phyloP scores from a whole-genome alignment of 2,329 filamentous ascomycete species.

The Mycocentrospora acerina region DNA sequence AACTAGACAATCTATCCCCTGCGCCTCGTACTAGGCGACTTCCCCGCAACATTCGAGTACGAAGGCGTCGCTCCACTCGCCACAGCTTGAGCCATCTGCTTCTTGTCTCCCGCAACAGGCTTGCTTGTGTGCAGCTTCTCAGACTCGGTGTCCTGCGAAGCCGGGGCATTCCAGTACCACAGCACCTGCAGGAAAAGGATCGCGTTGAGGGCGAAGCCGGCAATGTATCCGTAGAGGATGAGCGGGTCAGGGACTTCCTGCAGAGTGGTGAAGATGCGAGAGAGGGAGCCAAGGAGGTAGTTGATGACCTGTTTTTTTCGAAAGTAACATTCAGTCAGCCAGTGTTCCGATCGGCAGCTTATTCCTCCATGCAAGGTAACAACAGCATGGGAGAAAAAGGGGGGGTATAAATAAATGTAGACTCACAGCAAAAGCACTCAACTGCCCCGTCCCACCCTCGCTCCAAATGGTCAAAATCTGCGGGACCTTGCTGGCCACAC shows the following conservation, averaged over 20 bases:
- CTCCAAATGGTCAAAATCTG: constrained; percentile 87
- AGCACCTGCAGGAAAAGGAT: constrained; percentile 88
- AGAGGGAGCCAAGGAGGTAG: constrained; percentile 89
- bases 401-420: too few relatives aligned
- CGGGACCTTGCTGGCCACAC: constrained; percentile 87
- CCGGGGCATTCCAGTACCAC: constrained; percentile 83
- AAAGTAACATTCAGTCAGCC: too few relatives aligned
- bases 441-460: constrained; percentile 87
- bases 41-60: constrained; percentile 44
- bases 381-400: background rate
- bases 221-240: constrained; percentile 92
- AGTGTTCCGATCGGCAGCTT: too few relatives aligned
- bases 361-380: background rate
- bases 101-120: constrained; percentile 36
- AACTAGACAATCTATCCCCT: constrained; percentile 45
- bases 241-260: constrained; percentile 97
- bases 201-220: constrained; percentile 85
- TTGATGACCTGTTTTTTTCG: constrained; percentile 90
- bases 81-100: constrained; percentile 33
- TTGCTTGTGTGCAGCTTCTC: constrained; percentile 41
- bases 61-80: constrained; percentile 37
- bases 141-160: constrained; percentile 30
- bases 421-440: constrained; percentile 92
- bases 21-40: constrained; percentile 58
- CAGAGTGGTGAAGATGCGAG: constrained; percentile 94